Evolutionary conservation across 129 eudicot species (phyloP), one percentile per base, ranked within the genome.

Genomic region (Erigeron canadensis): DNA sequence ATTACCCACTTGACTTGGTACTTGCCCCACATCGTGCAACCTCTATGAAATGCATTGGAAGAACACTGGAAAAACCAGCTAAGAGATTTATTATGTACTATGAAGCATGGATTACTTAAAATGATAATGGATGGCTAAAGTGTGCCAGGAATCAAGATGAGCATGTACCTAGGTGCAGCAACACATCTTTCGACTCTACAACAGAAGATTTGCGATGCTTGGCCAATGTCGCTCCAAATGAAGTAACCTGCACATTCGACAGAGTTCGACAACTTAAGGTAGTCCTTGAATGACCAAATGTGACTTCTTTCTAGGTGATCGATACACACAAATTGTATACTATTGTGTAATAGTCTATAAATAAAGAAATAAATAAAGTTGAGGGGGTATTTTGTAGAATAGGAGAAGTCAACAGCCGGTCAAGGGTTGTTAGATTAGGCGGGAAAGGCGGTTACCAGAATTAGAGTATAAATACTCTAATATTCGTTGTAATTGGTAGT

Each of bases 151-250:
- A 57, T 38, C 19, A 10, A 7, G 73, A 44, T 5, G 23, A 64
- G 74, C 70, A 45, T 80, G 40, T 62, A 93, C 98, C 98, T 67
- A 94, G 81, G 85, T 94, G 96, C 77, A 94, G 84, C 82, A 89
- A 65, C 48, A 89, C 86, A 79, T 94, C 98, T 81, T 94, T 94
- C n/a, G 98, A 59, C 67, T 94, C 98, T 67, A 94, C 58, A 65
- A 87, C 82, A 28, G 96, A 85, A 73, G 98, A 94, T 28, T 89
- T 89, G 74, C 98, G 87, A 76, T 94, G 98, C 70, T 89, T 89
- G 22, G 98, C 96, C 86, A 94, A 79, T 70, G 60, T 79, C 78
- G 96, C 91, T 23, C 90, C 92, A 82, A 82, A 87, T 65, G 96
- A 22, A 68, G 96, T 85, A 72, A 89, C 98, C 98, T 94, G 69